Percentiles rank a stretch among this genome's conserved stretches.
phyloP scores from a whole-genome alignment of 202 grass and related monocot species.

The Saccharum hybrid region DNA sequence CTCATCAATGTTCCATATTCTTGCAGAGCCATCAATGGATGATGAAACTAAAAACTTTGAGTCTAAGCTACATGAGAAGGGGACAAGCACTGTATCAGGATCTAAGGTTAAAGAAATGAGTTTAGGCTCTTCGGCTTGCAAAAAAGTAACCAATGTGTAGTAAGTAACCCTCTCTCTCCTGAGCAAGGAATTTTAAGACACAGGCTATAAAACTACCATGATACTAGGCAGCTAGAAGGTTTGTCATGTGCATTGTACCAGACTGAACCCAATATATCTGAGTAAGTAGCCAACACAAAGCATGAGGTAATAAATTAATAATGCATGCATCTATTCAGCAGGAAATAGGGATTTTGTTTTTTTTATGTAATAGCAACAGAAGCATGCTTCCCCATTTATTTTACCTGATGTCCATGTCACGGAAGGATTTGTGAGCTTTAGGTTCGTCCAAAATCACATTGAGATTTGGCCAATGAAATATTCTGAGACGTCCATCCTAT shows the following conservation, averaged over 20 bases:
- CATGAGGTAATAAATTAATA: neutral
- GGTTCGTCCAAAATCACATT: conserved; percentile 78
- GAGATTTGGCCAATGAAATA: conserved; percentile 82
- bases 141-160: neutral
- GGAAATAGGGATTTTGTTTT: neutral
- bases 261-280: neutral
- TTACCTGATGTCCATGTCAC: conserved; percentile 97
- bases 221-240: neutral
- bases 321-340: neutral
- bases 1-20: conserved; percentile 89
- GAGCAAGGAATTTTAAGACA: conserved; percentile 9
- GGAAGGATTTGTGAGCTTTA: conserved; percentile 93
- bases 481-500: conserved; percentile 82
- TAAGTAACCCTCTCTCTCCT: neutral
- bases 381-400: neutral
- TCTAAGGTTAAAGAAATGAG: neutral
- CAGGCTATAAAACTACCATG: neutral
- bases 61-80: conserved; percentile 71
- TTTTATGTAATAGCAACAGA: neutral
- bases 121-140: neutral
- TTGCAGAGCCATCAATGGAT: conserved; percentile 85
- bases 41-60: conserved; percentile 82
- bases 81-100: conserved; percentile 31
- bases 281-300: neutral
- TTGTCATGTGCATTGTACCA: neutral